These are phyloP conservation scores for Zygnema cylindricum DNA, from an alignment of 139 green algal genomes.

Conservation along the genomic window DNA sequence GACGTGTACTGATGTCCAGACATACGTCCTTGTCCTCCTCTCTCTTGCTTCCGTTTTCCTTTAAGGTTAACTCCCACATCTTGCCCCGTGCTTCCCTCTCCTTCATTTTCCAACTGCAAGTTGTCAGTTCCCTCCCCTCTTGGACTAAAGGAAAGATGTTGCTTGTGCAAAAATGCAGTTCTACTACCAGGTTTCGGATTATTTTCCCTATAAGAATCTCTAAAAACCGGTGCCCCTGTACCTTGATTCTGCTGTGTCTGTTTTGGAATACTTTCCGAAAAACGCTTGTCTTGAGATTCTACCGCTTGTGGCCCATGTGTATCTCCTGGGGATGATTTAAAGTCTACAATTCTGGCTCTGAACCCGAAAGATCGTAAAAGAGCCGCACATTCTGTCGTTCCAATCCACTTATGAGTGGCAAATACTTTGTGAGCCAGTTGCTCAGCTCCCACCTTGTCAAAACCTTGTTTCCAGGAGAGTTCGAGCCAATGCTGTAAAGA, in stretches of 20 bases:
- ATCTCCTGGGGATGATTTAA: slow-evolving; percentile 54
- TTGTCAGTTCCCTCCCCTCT: no score
- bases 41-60: no score
- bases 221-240: no score
- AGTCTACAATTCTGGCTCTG: slow-evolving; percentile 78
- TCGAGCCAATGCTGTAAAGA: slow-evolving; percentile 63
- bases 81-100: no score
- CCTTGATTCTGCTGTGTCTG: not conserved
- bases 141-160: no score
- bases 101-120: no score
- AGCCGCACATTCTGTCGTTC: slow-evolving; percentile 79
- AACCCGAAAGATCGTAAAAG: slow-evolving; percentile 80
- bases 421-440: slow-evolving; percentile 49
- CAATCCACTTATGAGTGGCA: slow-evolving; percentile 76
- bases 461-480: slow-evolving; percentile 60
- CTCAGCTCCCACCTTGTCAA: slow-evolving; percentile 58
- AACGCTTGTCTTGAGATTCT: not conserved
- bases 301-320: not conserved
- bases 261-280: not conserved
- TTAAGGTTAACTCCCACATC: no score
- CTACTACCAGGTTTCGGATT: no score
- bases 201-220: no score
- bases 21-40: no score
- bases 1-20: no score
- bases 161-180: no score